Base-by-base conservation (phyloP, 176 grass and related monocot species). In the Oryza officinalis region DNA sequence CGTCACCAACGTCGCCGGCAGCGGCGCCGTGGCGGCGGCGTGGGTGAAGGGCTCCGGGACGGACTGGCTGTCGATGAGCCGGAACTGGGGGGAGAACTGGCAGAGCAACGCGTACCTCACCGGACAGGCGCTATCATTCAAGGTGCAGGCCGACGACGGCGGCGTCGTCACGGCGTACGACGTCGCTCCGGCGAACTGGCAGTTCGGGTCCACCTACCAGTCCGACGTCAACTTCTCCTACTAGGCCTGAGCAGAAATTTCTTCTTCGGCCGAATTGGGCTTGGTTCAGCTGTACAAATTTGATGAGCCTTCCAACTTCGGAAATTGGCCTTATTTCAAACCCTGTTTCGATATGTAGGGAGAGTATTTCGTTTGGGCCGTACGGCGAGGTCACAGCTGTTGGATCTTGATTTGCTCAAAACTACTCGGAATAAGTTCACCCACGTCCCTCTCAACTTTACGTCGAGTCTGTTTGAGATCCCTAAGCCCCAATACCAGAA, bases 31-130 rank as follows among this genome's bases (percentile, higher is more conserved):
- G 69, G 2, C 80, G n/a, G 79, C 81, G 4, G 78, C 66, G 59
- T 91, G 59, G 80, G 22, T 94, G 13, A 94, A 71, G 60, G 92
- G 89, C 0, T 23, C 61, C 10, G 40, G 9, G 2, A 87, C 89
- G 0, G 60, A 89, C 17, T 94, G 89, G 89, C n/a, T 89, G 54
- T 0, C 69, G 1, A 94, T 91, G 92, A 86, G 86, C 26, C 81
- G 89, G 52, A 94, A 86, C 75, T 94, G 92, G 92, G 89, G 92
- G 1, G 57, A 47, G 5, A 89, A 89, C 75, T 94, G 92, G 92
- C 92, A 94, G 50, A 88, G 71, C 44, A 63, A 75, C n/a, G 74
- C 89, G 3, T 72, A 91, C 72, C 59, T 94, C 60, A 87, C 82
- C 23, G 86, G 83, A 0, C 67, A 94, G 65, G 57, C 45, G 71